Evolutionary conservation across 139 green algal genomes (phyloP), one percentile per base, ranked within the genome.

Genomic region (Pycnococcus provasolii): DNA sequence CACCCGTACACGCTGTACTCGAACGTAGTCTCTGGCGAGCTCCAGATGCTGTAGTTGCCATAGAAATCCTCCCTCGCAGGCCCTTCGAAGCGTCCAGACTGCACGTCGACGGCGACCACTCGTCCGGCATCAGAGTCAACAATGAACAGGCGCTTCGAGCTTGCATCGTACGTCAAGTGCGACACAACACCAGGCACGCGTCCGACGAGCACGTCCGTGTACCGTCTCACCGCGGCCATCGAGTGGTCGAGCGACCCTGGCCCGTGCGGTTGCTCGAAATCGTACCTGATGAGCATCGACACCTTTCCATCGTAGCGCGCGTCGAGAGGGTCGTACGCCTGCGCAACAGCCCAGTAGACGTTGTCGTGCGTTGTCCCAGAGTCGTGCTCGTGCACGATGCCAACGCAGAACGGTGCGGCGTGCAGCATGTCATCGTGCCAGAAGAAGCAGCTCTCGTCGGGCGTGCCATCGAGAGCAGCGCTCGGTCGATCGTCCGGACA

Each of bases 191-290:
- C 62, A 2, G 45, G n/a, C 2, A 60, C 62, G n/a, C 62, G 62
- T 13, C 8, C 59, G n/a, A 68, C 26, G 9, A 48, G 1, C 1
- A 68, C 45, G 13, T 68, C 62, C 15, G 26, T 15, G 62, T 68
- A 59, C 3, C 62, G 46, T 13, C 62, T 26, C 15, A 68, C 62
- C 2, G 15, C 43, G 1, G 62, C 62, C 3, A 68, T 37, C n/a
- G 15, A 42, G 62, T 68, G 62, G 45, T 68, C 62, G 7, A 68
- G 48, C n/a, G 7, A 48, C 39, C 48, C 48, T 6, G 62, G 62
- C 6, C 62, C 45, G 45, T 68, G 62, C 8, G 62, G 62, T 15
- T 59, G 15, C 62, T 68, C 62, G 45, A 68, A 68, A 53, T 68
- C 62, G 2, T 60, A 60, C 3, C 62, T 26, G n/a, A 68, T 58